Conservation (phyloP, 208 protist genomes). For the Jaenimonas drosophilae region DNA sequence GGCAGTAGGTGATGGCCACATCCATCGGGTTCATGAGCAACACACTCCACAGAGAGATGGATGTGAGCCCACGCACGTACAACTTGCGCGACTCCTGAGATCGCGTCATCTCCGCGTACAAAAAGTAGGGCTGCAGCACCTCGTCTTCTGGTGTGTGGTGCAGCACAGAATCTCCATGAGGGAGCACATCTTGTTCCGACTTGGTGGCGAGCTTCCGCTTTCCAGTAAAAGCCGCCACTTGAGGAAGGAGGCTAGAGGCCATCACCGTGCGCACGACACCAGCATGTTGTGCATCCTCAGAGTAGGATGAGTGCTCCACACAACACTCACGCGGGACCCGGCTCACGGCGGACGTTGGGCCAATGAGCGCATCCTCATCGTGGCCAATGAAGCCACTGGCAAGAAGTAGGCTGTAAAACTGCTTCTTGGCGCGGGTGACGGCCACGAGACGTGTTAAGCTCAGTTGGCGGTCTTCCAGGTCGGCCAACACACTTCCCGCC, state of each 20-base stretch:
- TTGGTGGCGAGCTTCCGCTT: constrained; percentile 34
- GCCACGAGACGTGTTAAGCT: constrained; percentile 48
- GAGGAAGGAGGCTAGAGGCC: constrained; percentile 48
- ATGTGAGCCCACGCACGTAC: constrained; percentile 27
- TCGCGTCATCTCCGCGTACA: constrained; percentile 49
- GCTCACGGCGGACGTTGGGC: neutral
- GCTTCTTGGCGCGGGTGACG: constrained; percentile 52
- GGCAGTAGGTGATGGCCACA: constrained; percentile 34
- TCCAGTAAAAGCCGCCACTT: constrained; percentile 43
- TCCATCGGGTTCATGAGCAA: constrained; percentile 43
- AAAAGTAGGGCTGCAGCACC: constrained; percentile 52
- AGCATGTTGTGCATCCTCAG: constrained; percentile 39
- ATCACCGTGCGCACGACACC: constrained; percentile 60
- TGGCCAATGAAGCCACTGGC: constrained; percentile 31
- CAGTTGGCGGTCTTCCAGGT: constrained; percentile 42
- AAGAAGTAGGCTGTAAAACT: constrained; percentile 58
- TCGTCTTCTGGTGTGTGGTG: constrained; percentile 15
- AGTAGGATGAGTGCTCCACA: constrained; percentile 50
- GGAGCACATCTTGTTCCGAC: constrained; percentile 21
- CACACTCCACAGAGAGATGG: constrained; percentile 58
- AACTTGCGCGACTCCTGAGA: constrained; percentile 17
- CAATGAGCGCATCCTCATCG: neutral
- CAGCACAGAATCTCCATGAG: constrained; percentile 39
- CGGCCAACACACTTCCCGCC: constrained; percentile 20
- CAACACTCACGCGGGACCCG: constrained; percentile 18